A percentile compares a stretch with the other conserved stretches of the same genome.
phyloP scores from a whole-genome alignment of 2,329 filamentous ascomycete genomes.

The Drechslerella stenobrocha region DNA sequence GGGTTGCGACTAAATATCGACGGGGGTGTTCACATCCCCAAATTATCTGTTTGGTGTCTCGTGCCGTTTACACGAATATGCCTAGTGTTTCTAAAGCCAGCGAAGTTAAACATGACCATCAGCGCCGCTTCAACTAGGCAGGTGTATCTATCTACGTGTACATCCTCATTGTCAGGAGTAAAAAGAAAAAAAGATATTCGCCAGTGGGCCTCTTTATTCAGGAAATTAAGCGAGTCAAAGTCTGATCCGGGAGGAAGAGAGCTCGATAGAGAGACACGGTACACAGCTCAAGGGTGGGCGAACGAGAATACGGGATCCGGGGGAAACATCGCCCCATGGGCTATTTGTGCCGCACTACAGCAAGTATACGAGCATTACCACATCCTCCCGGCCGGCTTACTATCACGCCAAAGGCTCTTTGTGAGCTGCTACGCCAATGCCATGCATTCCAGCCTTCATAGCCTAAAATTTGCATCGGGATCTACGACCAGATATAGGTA shows the following conservation, averaged over 20 bases:
- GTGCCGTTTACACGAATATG: neutral
- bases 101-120: neutral
- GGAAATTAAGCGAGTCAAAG: constrained; percentile 4
- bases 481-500: constrained; percentile 23
- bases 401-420: neutral
- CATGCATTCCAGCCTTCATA: constrained; percentile 7
- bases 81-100: neutral
- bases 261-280: constrained; percentile 8
- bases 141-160: neutral
- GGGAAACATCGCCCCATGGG: neutral
- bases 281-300: neutral
- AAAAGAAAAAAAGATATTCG: neutral
- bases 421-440: neutral
- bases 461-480: constrained; percentile 45
- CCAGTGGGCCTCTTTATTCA: neutral
- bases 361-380: constrained; percentile 42
- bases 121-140: constrained; percentile 1
- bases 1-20: neutral
- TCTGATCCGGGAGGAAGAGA: neutral
- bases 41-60: neutral
- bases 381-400: too few species aligned
- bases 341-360: constrained; percentile 4
- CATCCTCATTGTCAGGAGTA: neutral
- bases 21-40: neutral
- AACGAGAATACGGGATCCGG: constrained; percentile 1